phyloP scores from a whole-genome alignment of 2,329 filamentous ascomycete species.

The Alternaria alternata region DNA sequence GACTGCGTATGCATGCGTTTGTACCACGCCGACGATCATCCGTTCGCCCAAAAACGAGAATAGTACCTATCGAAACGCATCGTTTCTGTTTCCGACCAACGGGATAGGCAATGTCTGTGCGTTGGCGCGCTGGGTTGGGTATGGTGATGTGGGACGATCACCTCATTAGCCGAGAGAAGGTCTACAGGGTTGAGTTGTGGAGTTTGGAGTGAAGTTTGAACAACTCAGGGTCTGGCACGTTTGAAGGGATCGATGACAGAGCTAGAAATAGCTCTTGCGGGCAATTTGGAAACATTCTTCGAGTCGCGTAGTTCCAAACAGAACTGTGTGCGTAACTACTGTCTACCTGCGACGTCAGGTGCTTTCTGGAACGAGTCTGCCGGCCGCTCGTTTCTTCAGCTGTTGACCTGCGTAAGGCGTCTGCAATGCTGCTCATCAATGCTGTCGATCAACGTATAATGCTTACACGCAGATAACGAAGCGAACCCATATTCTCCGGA shows the following conservation, averaged over 20 bases:
- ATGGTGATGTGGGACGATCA: background rate
- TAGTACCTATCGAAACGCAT: conserved; percentile 27
- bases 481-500: background rate
- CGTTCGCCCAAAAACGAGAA: conserved; percentile 9
- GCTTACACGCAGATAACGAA: background rate
- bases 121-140: conserved; percentile 1
- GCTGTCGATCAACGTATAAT: background rate
- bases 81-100: conserved; percentile 6
- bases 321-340: background rate
- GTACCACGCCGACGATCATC: conserved; percentile 13
- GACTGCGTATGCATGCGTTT: conserved; percentile 9
- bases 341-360: background rate
- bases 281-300: background rate
- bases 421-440: conserved; percentile 2
- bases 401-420: background rate
- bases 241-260: background rate
- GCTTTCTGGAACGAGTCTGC: background rate
- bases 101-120: conserved; percentile 16
- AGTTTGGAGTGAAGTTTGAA: background rate
- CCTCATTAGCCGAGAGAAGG: background rate
- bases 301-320: conserved; percentile 1
- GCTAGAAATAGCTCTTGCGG: conserved; percentile 4
- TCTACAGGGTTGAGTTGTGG: background rate
- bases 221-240: background rate
- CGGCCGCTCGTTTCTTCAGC: background rate